Percentiles rank a stretch among this genome's conserved stretches.
Evolutionary conservation across 495 filamentous ascomycete genomes (phyloP).

Genomic region (Penicillium odoratum): DNA sequence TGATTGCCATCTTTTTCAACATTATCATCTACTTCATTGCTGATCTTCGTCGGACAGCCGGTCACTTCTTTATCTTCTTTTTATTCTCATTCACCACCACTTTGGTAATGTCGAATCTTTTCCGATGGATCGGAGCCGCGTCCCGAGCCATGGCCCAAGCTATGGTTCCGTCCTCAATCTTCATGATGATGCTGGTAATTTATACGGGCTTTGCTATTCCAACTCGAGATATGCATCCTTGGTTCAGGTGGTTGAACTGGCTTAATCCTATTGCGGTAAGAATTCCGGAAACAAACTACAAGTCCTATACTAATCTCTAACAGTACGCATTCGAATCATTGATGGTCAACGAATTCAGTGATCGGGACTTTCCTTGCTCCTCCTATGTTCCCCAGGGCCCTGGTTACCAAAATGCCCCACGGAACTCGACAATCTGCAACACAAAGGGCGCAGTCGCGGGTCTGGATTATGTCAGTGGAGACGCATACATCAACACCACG

Average conservation of each 20-base stretch:
- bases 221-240: constrained; percentile 66
- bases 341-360: constrained; percentile 87
- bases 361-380: constrained; percentile 64
- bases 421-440: constrained; percentile 53
- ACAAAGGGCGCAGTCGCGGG: constrained; percentile 50
- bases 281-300: constrained; percentile 1
- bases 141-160: constrained; percentile 80
- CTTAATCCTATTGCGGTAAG: constrained; percentile 70
- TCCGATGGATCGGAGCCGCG: constrained; percentile 78
- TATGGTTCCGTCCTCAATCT: constrained; percentile 76
- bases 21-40: constrained; percentile 84
- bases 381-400: constrained; percentile 56
- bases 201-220: constrained; percentile 93
- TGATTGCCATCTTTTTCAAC: constrained; percentile 61
- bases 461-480: constrained; percentile 11
- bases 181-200: constrained; percentile 80
- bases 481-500: constrained; percentile 14
- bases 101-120: constrained; percentile 70
- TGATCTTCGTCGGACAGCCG: constrained; percentile 72
- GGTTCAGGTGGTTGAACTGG: constrained; percentile 88
- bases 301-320: background rate
- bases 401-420: constrained; percentile 50
- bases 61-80: constrained; percentile 67
- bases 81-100: constrained; percentile 66
- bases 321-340: constrained; percentile 81